Evolutionary conservation across 257 asterid species (phyloP).

Genomic region (Ilex asprella): DNA sequence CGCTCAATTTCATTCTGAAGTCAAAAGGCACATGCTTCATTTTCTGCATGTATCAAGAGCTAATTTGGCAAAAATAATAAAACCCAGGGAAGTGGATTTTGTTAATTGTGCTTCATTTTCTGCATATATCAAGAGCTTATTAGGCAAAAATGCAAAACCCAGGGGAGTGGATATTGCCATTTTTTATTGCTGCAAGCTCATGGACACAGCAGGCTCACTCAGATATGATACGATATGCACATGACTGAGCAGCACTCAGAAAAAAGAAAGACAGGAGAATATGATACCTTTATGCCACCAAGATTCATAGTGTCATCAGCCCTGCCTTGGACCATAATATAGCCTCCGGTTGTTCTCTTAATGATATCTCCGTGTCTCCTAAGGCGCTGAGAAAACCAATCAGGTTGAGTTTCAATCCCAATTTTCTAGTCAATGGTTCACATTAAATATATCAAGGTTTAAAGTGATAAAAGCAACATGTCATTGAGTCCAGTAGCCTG

Average conservation of each 20-base stretch:
- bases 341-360: slow-evolving; percentile 72
- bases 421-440: slow-evolving; percentile 4
- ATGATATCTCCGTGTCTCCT: slow-evolving; percentile 89
- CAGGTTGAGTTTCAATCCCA: background rate
- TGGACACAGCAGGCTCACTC: too few relatives aligned
- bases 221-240: background rate
- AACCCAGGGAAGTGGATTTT: too few relatives aligned
- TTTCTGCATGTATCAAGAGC: background rate
- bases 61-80: too few relatives aligned
- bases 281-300: slow-evolving; percentile 82
- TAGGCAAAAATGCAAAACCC: too few relatives aligned
- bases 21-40: too few relatives aligned
- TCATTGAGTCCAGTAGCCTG: too few relatives aligned
- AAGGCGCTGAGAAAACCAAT: slow-evolving; percentile 48
- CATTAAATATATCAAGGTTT: too few relatives aligned
- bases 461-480: too few relatives aligned
- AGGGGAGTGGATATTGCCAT: too few relatives aligned
- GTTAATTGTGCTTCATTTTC: too few relatives aligned
- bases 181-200: too few relatives aligned
- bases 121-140: too few relatives aligned
- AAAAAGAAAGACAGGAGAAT: background rate
- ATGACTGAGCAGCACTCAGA: background rate
- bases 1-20: background rate
- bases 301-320: slow-evolving; percentile 98
- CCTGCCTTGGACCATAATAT: slow-evolving; percentile 66